Evolutionary conservation across 2,329 filamentous ascomycete genomes (phyloP), one percentile per base, ranked within the genome.

Genomic region (Aspergillus ibericus): DNA sequence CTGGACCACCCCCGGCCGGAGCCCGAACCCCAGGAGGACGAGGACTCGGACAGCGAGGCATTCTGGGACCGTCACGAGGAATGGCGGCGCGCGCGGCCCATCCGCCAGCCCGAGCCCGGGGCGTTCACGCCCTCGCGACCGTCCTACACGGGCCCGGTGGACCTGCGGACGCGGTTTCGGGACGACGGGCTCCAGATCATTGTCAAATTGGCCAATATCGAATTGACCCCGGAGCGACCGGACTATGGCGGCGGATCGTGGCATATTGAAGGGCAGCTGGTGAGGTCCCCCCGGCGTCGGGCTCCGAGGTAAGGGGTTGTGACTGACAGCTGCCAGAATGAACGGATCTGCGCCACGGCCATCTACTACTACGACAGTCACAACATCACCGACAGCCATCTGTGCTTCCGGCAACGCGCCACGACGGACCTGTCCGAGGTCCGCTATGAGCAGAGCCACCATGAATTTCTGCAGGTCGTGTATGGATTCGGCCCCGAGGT

Each of bases 291-390:
- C n/a, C n/a, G n/a, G n/a, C n/a, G n/a, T n/a, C n/a, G n/a, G n/a
- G n/a, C n/a, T n/a, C n/a, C n/a, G n/a, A n/a, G n/a, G n/a, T n/a
- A n/a, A n/a, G n/a, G n/a, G n/a, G n/a, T n/a, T n/a, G n/a, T n/a
- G n/a, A n/a, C n/a, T n/a, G n/a, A n/a, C n/a, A n/a, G n/a, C n/a
- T n/a, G n/a, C n/a, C 18, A 72, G 69, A 88, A 89, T 64, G 86
- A 89, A 67, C 82, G 81, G 57, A 89, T 90, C 25, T 81, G 80
- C 58, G 84, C 85, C 0, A 87, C 85, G 0, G 83, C 86, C 0
- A 75, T 89, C 3, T 89, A 87, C 75, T 89, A 89, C 70, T 85
- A 85, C 63, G 83, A 87, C 62, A 75, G 72, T 55, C 79, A 86
- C 0, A 89, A 89, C 68, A 81, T 88, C 54, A 84, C 83, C 0